phyloP scores from a whole-genome alignment of 352 stramenopile genomes.

The Elongisporangium senticosum region DNA sequence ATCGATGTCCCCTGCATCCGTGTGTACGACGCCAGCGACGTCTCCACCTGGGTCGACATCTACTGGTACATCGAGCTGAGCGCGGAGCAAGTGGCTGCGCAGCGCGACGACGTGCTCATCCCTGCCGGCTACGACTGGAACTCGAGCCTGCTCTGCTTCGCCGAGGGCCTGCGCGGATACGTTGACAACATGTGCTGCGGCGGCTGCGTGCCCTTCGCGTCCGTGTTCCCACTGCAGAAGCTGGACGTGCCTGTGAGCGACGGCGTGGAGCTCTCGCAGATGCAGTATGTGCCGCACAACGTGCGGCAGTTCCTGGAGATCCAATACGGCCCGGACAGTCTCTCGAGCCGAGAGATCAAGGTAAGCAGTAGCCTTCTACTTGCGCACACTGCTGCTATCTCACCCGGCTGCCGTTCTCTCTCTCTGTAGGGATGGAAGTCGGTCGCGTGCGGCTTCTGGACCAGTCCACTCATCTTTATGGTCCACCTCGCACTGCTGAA shows the following conservation, averaged over 20 bases:
- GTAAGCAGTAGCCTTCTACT: constrained; percentile 19
- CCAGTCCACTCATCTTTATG: constrained; percentile 53
- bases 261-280: constrained; percentile 32
- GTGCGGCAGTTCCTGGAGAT: constrained; percentile 62
- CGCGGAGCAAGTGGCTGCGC: constrained; percentile 27
- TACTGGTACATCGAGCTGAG: constrained; percentile 78
- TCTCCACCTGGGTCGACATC: constrained; percentile 70
- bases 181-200: constrained; percentile 75
- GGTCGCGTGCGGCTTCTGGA: constrained; percentile 77
- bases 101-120: constrained; percentile 45
- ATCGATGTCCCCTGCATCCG: constrained; percentile 75
- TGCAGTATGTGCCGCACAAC: constrained; percentile 46
- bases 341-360: constrained; percentile 71
- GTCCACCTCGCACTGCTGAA: constrained; percentile 43
- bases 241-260: constrained; percentile 41
- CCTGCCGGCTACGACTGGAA: constrained; percentile 54
- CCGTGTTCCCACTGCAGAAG: constrained; percentile 56
- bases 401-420: background rate
- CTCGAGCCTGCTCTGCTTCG: constrained; percentile 66
- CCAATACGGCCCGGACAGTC: constrained; percentile 52
- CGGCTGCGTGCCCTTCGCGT: constrained; percentile 52
- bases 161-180: constrained; percentile 52
- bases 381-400: constrained; percentile 1
- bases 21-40: constrained; percentile 57
- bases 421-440: constrained; percentile 62